Conservation (phyloP, 805 yeast species). For the Barnettozyma botsteinii region DNA sequence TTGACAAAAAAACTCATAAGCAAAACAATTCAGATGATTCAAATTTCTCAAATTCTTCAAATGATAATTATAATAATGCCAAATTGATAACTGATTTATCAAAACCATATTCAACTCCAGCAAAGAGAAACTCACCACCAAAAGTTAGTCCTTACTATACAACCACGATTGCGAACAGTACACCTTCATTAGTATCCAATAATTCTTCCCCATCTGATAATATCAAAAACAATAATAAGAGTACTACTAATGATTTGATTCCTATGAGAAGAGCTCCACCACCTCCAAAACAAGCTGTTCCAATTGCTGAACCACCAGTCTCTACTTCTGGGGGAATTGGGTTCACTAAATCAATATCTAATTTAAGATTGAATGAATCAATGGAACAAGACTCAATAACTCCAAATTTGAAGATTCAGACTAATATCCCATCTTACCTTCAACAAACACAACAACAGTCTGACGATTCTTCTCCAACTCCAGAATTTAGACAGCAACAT, state of each 20-base stretch:
- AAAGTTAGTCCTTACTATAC: constrained; percentile 24
- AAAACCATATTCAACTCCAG: constrained; percentile 34
- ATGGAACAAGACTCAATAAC: constrained; percentile 16
- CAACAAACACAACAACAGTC: constrained; percentile 4
- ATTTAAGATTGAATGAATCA: constrained; percentile 10
- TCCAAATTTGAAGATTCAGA: constrained; percentile 32
- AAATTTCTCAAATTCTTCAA: constrained; percentile 14
- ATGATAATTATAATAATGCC: constrained; percentile 18
- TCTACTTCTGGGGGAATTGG: no score
- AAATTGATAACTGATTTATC: constrained; percentile 40
- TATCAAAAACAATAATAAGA: background rate
- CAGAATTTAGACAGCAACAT: constrained; percentile 3
- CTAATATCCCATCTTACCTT: constrained; percentile 21
- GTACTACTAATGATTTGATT: constrained; percentile 27
- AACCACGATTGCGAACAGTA: constrained; percentile 1
- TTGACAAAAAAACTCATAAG: constrained; percentile 10
- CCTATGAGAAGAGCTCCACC: constrained; percentile 55
- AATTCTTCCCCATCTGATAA: constrained; percentile 10
- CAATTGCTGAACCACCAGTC: constrained; percentile 4
- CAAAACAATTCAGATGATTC: constrained; percentile 23
- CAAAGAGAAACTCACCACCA: constrained; percentile 39
- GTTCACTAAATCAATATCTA: constrained; percentile 10
- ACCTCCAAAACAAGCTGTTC: constrained; percentile 34
- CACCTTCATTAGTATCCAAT: no score
- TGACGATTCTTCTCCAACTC: constrained; percentile 5